Evolutionary conservation across 2,329 filamentous ascomycete genomes (phyloP), one percentile per base, ranked within the genome.

Genomic region (Fusarium nanum): DNA sequence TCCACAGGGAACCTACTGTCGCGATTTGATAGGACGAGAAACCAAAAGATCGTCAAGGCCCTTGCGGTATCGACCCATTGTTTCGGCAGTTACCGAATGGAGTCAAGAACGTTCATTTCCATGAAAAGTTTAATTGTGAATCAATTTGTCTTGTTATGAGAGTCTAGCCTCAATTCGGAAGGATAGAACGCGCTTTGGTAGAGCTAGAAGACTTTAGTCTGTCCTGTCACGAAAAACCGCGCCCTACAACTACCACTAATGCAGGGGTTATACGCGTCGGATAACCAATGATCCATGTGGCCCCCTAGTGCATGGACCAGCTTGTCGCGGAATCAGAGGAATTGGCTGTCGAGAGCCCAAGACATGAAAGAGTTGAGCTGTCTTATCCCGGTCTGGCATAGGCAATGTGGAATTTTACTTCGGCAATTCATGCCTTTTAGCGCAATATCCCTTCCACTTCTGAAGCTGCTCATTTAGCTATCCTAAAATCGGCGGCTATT

Each of bases 81-180:
- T 46, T 22, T 55, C 52, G 52, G 52, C 27, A 55, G 22, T 56
- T 47, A 48, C 53, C 18, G 53, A 56, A 47, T 45, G 0, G n/a
- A 9, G 48, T 34, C 16, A 50, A 37, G 30, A 37, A 37, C 4
- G 6, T 37, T 50, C 48, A 50, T 34, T 37, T 34, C 7, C 0
- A 7, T 8, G 18, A 37, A 50, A 37, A 50, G 30, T 50, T 13
- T n/a, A 50, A 37, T 37, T 22, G 14, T 10, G 2, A 8, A 50
- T 22, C 34, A 50, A 50, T 37, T 3, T 37, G 7, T 1, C 8
- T 18, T 16, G 13, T 25, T 1, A 5, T 2, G 0, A 4, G 2
- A 1, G 1, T 11, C 30, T 50, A 34, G 48, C 3, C 48, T 20
- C 3, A 3, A 50, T 50, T 13, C 2, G 22, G 48, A n/a, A 50